Conservation (phyloP, 371 early-diverging fungal genomes). For the Saksenaea oblongispora region DNA sequence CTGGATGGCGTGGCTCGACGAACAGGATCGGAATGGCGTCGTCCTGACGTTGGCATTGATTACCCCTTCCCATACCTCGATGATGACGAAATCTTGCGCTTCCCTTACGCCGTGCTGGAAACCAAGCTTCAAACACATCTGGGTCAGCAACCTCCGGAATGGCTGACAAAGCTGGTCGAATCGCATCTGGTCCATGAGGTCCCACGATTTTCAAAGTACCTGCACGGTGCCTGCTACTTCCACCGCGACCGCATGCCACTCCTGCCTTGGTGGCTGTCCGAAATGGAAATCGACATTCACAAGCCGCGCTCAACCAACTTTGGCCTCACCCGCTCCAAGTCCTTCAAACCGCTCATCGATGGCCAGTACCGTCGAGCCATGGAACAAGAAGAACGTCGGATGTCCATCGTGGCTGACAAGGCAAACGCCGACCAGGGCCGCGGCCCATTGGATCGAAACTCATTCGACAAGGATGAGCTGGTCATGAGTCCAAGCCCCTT, state of each 20-base stretch:
- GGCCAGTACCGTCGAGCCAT: constrained; percentile 44
- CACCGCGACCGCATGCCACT: constrained; percentile 33
- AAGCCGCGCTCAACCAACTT: constrained; percentile 52
- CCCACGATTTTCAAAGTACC: constrained; percentile 98
- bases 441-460: not conserved
- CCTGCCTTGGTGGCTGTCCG: constrained; percentile 53
- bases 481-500: constrained; percentile 3
- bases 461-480: not conserved
- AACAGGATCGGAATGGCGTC: constrained; percentile 82
- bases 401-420: not conserved
- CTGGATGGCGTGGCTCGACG: constrained; percentile 53
- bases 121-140: constrained; percentile 80
- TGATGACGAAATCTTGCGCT: constrained; percentile 59
- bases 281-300: constrained; percentile 58
- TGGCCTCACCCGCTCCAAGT: constrained; percentile 45
- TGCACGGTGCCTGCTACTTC: constrained; percentile 84
- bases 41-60: constrained; percentile 85
- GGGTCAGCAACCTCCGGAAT: constrained; percentile 89
- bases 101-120: constrained; percentile 52
- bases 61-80: constrained; percentile 86
- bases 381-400: constrained; percentile 32
- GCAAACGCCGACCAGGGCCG: not conserved
- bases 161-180: constrained; percentile 91
- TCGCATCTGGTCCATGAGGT: constrained; percentile 94
- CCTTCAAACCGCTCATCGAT: constrained; percentile 51